phyloP scores from a whole-genome alignment of 2,329 filamentous ascomycete species.

The Ophiostoma sp. region DNA sequence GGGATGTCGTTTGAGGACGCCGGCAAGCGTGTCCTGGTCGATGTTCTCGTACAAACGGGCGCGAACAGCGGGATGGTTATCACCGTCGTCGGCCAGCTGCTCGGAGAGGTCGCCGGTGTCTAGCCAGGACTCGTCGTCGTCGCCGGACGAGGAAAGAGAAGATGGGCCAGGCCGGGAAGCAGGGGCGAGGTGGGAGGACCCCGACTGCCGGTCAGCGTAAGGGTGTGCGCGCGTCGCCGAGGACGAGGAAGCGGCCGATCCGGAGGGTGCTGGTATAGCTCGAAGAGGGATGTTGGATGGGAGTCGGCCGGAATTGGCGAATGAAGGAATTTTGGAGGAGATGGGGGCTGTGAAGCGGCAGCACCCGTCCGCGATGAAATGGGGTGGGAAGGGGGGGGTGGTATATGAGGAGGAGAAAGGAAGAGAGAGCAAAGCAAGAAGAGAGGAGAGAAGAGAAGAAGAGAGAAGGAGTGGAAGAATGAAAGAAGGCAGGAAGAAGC shows the following conservation, averaged over 20 bases:
- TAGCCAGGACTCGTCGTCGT: conserved; percentile 64
- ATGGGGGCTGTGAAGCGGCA: conserved; percentile 71
- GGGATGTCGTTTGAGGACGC: conserved; percentile 39
- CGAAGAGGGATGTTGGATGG: conserved; percentile 83
- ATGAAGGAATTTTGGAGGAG: conserved; percentile 71
- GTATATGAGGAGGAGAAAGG: conserved; percentile 8
- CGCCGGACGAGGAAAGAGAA: conserved; percentile 31
- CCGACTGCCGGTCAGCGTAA: conserved; percentile 32
- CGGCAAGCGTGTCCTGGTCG: conserved; percentile 56
- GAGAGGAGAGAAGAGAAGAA: conserved; percentile 17
- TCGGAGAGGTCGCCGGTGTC: conserved; percentile 94
- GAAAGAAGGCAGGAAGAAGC: conserved; percentile 6
- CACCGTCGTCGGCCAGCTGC: conserved; percentile 74
- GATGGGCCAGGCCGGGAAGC: conserved; percentile 30
- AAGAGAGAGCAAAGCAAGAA: conserved; percentile 10
- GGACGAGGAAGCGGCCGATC: conserved; percentile 16
- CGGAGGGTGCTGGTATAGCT: conserved; percentile 46
- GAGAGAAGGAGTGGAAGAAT: background rate
- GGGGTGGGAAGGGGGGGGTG: conserved; percentile 7
- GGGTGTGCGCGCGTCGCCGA: conserved; percentile 32
- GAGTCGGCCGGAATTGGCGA: conserved; percentile 60
- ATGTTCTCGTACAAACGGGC: conserved; percentile 61
- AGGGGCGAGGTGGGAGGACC: conserved; percentile 42
- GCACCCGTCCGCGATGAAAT: conserved; percentile 53
- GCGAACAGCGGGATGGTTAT: conserved; percentile 58